Evolutionary conservation across 177 flowering plant genomes (phyloP).

Genomic region (Telopea speciosissima): DNA sequence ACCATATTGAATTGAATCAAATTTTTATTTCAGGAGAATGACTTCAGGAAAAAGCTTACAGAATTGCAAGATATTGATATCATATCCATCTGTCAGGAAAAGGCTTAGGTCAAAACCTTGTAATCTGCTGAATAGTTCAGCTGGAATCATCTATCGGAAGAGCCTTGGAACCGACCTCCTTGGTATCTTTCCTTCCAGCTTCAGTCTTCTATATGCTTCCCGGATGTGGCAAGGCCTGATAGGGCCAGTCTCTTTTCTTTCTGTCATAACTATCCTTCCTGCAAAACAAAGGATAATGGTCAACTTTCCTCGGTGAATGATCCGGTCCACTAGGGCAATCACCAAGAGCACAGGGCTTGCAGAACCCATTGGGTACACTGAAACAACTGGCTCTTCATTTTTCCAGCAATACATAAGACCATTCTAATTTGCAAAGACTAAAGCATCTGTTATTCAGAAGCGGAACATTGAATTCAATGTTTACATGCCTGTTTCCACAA

Average conservation of each 20-base stretch:
- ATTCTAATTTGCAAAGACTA: background rate
- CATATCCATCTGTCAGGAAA: too few relatives aligned
- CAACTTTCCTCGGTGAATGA: background rate
- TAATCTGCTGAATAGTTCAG: too few relatives aligned
- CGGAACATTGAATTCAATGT: background rate
- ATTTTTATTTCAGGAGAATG: too few relatives aligned
- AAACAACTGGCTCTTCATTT: background rate
- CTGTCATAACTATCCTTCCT: slow-evolving; percentile 81
- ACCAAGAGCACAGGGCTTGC: background rate
- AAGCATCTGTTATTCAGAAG: background rate
- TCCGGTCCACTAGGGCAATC: background rate
- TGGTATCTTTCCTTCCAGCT: slow-evolving; percentile 89
- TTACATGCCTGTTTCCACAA: slow-evolving; percentile 71
- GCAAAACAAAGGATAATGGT: slow-evolving; percentile 15
- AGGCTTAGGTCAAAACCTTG: too few relatives aligned
- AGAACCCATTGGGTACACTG: background rate
- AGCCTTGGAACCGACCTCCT: slow-evolving; percentile 72
- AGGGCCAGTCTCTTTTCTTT: slow-evolving; percentile 82
- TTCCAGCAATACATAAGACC: background rate
- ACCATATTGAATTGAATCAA: too few relatives aligned
- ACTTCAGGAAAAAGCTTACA: too few relatives aligned
- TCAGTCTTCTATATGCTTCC: slow-evolving; percentile 47
- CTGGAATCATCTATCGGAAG: slow-evolving; percentile 36
- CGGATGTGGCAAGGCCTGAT: slow-evolving; percentile 93
- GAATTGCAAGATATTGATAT: too few relatives aligned